phyloP scores from a whole-genome alignment of 108 stramenopile species.

The Tribonema minus region DNA sequence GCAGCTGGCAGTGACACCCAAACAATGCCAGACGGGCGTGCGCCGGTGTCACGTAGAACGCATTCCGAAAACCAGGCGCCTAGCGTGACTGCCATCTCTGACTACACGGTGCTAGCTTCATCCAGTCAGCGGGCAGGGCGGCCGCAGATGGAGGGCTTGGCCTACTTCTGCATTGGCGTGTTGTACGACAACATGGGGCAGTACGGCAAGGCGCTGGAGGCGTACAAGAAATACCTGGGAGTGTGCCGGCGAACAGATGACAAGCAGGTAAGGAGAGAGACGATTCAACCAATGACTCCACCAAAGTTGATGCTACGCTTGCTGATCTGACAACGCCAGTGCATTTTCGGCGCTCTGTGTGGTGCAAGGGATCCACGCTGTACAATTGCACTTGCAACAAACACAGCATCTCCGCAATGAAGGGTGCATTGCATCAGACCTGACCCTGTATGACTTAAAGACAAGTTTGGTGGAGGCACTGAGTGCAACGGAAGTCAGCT shows the following conservation, averaged over 20 bases:
- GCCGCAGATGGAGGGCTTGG: conserved; percentile 45
- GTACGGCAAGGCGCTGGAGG: conserved; percentile 37
- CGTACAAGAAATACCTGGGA: conserved; percentile 49
- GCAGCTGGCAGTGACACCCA: background rate
- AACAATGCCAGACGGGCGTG: background rate
- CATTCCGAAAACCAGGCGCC: conserved; percentile 42
- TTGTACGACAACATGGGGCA: conserved; percentile 53
- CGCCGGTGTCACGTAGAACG: background rate
- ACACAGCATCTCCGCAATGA: no score
- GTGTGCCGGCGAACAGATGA: conserved; percentile 43
- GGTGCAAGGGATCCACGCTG: no score
- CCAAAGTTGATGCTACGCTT: no score
- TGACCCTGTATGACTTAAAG: no score
- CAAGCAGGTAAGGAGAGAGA: no score
- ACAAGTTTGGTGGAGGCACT: no score
- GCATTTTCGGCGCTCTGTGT: no score
- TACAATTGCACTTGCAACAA: no score
- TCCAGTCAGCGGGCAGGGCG: conserved; percentile 51
- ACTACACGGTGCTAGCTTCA: conserved; percentile 51
- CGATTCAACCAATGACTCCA: no score
- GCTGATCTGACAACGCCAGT: no score
- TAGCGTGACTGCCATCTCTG: conserved; percentile 13
- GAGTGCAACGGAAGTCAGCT: no score
- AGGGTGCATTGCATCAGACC: no score
- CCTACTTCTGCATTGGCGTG: conserved; percentile 49